Base-by-base conservation (phyloP, 2,329 filamentous ascomycete genomes). In the Fusarium devonianum region DNA sequence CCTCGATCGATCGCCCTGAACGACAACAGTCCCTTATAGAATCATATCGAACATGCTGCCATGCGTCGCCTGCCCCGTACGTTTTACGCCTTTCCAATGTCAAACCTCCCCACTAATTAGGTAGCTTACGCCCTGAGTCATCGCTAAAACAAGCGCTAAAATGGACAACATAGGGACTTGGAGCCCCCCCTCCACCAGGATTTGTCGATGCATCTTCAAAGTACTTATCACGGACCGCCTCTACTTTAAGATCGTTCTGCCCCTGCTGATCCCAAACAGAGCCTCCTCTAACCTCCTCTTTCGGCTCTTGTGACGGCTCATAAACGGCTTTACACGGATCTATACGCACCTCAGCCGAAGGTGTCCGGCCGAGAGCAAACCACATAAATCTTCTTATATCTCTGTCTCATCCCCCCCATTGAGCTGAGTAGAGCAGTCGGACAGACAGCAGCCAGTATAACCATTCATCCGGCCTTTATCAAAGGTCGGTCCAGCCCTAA, bases 1-100 rank as follows among this genome's bases (percentile, higher is more conserved):
- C 11, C 23, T 28, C 36, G 5, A n/a, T n/a, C n/a, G n/a, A n/a
- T n/a, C n/a, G n/a, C n/a, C n/a, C n/a, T n/a, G n/a, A n/a, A n/a
- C n/a, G n/a, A n/a, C n/a, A n/a, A n/a, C n/a, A n/a, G n/a, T n/a
- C n/a, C n/a, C n/a, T n/a, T n/a, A n/a, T 19, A 44, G 41, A 44
- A 35, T 35, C 13, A 7, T 33, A 28, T 14, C 10, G 38, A 41
- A 41, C 13, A 32, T 32, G 26, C 39, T n/a, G 21, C 26, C 12
- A n/a, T n/a, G 22, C n/a, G n/a, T n/a, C n/a, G n/a, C n/a, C n/a
- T n/a, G n/a, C n/a, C n/a, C n/a, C n/a, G n/a, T n/a, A n/a, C n/a
- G n/a, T 3, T 37, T n/a, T 16, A 9, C 42, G 42, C 42, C 42
- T 46, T 46, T 46, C 26, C 23, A 30, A 45, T 45, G 42, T 22